Evolutionary conservation across 2,329 filamentous ascomycete genomes (phyloP).

Genomic region (Cordyceps sp.): DNA sequence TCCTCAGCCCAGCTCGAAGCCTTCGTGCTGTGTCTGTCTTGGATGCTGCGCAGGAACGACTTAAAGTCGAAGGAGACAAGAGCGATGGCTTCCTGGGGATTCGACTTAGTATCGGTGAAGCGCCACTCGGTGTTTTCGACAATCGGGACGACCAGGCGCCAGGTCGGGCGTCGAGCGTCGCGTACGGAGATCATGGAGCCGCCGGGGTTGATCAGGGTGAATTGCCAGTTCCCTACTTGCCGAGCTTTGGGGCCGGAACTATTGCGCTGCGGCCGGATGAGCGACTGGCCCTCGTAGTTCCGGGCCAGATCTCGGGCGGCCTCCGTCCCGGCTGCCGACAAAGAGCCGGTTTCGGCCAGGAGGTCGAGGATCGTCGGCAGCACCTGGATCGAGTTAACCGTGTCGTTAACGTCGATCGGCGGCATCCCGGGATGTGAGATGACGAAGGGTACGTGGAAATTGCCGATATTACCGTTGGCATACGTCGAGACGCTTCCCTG

Average conservation of each 20-base stretch:
- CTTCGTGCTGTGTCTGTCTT: slow-evolving; percentile 7
- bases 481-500: slow-evolving; percentile 15
- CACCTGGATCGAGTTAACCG: slow-evolving; percentile 15
- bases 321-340: slow-evolving; percentile 8
- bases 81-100: slow-evolving; percentile 11
- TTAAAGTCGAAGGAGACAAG: slow-evolving; percentile 10
- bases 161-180: slow-evolving; percentile 6
- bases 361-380: slow-evolving; percentile 18
- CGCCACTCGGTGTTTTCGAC: slow-evolving; percentile 12
- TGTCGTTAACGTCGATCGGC: slow-evolving; percentile 13
- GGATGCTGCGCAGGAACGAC: slow-evolving; percentile 6
- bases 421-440: slow-evolving; percentile 17
- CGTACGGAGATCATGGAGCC: slow-evolving; percentile 7
- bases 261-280: slow-evolving; percentile 12
- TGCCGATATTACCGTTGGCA: slow-evolving; percentile 15
- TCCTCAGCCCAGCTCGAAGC: slow-evolving; percentile 14
- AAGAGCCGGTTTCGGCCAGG: slow-evolving; percentile 14
- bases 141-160: slow-evolving; percentile 9
- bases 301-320: slow-evolving; percentile 12
- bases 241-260: slow-evolving; percentile 4
- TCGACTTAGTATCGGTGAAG: slow-evolving; percentile 11
- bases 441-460: slow-evolving; percentile 16
- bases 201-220: slow-evolving; percentile 9
- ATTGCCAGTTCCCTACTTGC: slow-evolving; percentile 9
- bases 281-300: slow-evolving; percentile 18